phyloP scores from a whole-genome alignment of 768 basidiomycete species.

The Collybia nuda region DNA sequence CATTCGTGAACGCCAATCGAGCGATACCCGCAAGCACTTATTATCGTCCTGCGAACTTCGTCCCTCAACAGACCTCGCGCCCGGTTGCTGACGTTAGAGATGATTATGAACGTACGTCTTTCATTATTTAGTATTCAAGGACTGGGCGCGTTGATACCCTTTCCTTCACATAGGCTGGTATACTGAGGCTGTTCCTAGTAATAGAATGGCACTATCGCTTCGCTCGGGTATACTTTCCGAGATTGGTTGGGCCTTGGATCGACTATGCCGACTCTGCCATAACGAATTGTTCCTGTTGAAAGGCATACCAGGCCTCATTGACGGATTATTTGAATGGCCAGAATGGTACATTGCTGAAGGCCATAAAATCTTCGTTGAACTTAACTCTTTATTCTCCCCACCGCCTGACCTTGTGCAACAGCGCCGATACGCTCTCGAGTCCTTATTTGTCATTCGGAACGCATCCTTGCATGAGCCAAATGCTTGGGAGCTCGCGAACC shows the following conservation, averaged over 20 bases:
- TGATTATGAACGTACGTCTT: conserved; percentile 67
- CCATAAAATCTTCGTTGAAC: conserved; percentile 42
- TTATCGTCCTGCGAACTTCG: conserved; percentile 26
- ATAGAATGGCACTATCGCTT: conserved; percentile 89
- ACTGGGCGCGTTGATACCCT: conserved; percentile 8
- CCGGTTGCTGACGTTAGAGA: conserved; percentile 54
- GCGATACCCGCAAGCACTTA: conserved; percentile 19
- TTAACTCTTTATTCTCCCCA: conserved; percentile 53
- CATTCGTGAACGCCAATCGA: conserved; percentile 11
- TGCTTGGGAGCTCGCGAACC: conserved; percentile 54
- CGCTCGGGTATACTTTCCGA: conserved; percentile 82
- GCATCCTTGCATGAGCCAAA: conserved; percentile 71
- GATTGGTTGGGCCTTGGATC: conserved; percentile 87
- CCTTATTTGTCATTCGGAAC: conserved; percentile 86
- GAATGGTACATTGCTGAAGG: conserved; percentile 76
- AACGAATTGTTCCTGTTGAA: conserved; percentile 77
- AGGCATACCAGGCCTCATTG: conserved; percentile 74
- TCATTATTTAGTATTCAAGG: neutral
- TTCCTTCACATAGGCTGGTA: conserved; percentile 65
- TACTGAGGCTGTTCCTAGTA: conserved; percentile 74
- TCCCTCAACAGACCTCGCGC: conserved; percentile 19
- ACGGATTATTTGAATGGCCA: conserved; percentile 87
- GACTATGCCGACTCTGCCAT: conserved; percentile 75
- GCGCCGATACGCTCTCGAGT: conserved; percentile 80
- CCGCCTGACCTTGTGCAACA: conserved; percentile 49